These are phyloP conservation scores for Luffa acutangula DNA, from an alignment of 306 rosid genomes.

Conservation along the genomic window DNA sequence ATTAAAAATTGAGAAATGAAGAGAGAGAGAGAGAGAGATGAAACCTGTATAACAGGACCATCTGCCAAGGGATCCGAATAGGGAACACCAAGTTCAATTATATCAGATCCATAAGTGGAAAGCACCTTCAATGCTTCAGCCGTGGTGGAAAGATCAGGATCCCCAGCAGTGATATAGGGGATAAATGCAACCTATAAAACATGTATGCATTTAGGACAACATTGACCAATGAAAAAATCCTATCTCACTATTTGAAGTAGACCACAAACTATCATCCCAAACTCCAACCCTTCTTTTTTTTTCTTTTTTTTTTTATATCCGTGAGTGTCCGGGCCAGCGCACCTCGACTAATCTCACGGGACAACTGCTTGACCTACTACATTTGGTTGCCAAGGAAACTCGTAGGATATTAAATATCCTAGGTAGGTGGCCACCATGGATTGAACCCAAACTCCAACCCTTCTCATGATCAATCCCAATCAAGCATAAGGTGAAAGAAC, in stretches of 20 bases:
- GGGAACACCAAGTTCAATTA: constrained; percentile 86
- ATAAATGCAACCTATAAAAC: constrained; percentile 73
- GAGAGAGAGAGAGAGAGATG: constrained; percentile 23
- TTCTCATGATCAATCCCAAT: neutral
- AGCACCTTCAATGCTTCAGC: constrained; percentile 88
- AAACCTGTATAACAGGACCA: constrained; percentile 98
- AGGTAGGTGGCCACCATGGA: too few relatives aligned
- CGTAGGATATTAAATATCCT: too few relatives aligned
- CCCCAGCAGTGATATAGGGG: constrained; percentile 91
- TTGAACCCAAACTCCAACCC: neutral
- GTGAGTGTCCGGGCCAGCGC: too few relatives aligned
- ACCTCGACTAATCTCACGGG: too few relatives aligned
- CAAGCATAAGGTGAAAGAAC: neutral
- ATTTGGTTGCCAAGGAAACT: too few relatives aligned
- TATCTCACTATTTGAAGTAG: neutral
- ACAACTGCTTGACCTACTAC: too few relatives aligned
- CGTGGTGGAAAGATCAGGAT: constrained; percentile 88
- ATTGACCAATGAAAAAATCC: neutral
- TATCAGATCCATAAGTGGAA: constrained; percentile 76
- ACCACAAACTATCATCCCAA: neutral
- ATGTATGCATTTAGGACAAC: constrained; percentile 14
- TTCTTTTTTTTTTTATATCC: too few relatives aligned
- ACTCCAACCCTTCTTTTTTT: constrained; percentile 3
- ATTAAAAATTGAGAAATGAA: neutral
- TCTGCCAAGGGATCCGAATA: constrained; percentile 97